A percentile compares a stretch with the other conserved stretches of the same genome.
Evolutionary conservation across 2,329 filamentous ascomycete species (phyloP).

Genomic region (Knoxdaviesia proteae): DNA sequence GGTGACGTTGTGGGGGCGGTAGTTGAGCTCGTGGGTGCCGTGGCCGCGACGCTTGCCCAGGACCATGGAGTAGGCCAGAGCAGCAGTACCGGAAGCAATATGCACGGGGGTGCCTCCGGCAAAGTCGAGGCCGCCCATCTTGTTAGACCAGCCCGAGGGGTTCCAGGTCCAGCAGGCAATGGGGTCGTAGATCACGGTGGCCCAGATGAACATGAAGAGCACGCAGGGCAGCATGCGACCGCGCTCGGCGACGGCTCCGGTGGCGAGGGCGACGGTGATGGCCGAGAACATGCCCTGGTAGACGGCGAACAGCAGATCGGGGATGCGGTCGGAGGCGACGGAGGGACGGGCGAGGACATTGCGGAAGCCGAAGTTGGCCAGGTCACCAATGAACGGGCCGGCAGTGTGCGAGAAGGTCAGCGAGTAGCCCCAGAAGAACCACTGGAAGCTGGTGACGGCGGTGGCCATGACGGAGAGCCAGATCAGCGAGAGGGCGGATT

Average conservation of each 20-base stretch:
- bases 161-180: slow-evolving; percentile 97
- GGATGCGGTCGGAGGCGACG: slow-evolving; percentile 50
- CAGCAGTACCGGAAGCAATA: slow-evolving; percentile 64
- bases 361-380: slow-evolving; percentile 61
- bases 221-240: slow-evolving; percentile 76
- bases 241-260: slow-evolving; percentile 69
- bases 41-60: slow-evolving; percentile 70
- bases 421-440: slow-evolving; percentile 88
- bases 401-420: slow-evolving; percentile 63
- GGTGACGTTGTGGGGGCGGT: slow-evolving; percentile 80
- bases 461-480: slow-evolving; percentile 80
- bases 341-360: slow-evolving; percentile 57
- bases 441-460: slow-evolving; percentile 71
- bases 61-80: slow-evolving; percentile 79
- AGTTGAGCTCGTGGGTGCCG: slow-evolving; percentile 74
- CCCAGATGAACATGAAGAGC: slow-evolving; percentile 86
- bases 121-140: slow-evolving; percentile 69
- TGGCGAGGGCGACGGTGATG: slow-evolving; percentile 69
- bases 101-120: slow-evolving; percentile 82
- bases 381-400: slow-evolving; percentile 54
- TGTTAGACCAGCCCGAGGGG: slow-evolving; percentile 55
- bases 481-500: slow-evolving; percentile 74
- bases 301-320: slow-evolving; percentile 67
- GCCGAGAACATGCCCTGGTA: slow-evolving; percentile 80
- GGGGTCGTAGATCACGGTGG: slow-evolving; percentile 74